Evolutionary conservation across 2,329 filamentous ascomycete genomes (phyloP).

Genomic region (Leptographium wingfieldii): DNA sequence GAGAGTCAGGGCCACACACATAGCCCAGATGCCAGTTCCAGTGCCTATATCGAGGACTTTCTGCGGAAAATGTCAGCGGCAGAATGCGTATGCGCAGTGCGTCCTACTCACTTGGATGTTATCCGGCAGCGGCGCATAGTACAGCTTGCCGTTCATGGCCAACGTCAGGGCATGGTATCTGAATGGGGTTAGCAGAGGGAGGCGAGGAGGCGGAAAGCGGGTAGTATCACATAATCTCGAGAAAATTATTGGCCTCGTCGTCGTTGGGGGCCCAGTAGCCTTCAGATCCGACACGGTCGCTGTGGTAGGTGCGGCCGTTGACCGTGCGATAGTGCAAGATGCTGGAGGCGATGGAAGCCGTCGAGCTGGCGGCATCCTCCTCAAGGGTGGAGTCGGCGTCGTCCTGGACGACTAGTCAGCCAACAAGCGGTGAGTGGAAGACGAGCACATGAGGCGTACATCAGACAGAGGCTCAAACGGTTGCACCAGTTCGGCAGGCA

Average conservation of each 20-base stretch:
- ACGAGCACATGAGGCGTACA: no score
- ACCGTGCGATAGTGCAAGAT: conserved; percentile 19
- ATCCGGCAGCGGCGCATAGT: conserved; percentile 6
- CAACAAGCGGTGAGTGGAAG: no score
- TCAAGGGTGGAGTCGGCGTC: conserved; percentile 2
- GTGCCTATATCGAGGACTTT: conserved; percentile 7
- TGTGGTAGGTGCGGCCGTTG: conserved; percentile 20
- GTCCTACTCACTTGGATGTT: conserved; percentile 2
- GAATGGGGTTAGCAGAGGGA: not conserved
- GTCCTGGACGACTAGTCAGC: not conserved
- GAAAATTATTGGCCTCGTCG: conserved; percentile 2
- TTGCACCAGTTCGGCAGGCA: no score
- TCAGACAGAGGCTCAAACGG: no score
- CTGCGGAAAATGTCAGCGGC: conserved; percentile 14
- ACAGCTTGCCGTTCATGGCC: conserved; percentile 14
- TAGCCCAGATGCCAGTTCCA: conserved; percentile 28
- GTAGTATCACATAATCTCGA: not conserved
- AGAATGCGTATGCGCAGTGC: not conserved
- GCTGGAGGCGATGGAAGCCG: conserved; percentile 18
- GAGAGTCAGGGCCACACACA: conserved; percentile 8
- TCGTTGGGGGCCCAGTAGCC: no score
- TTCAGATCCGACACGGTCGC: conserved; percentile 7
- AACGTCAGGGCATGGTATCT: conserved; percentile 17
- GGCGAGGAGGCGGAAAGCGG: not conserved
- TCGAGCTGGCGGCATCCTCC: conserved; percentile 8